Percentiles rank a stretch among this genome's conserved stretches.
phyloP scores from a whole-genome alignment of 768 basidiomycete genomes.

The Clitopilus passeckerianus region DNA sequence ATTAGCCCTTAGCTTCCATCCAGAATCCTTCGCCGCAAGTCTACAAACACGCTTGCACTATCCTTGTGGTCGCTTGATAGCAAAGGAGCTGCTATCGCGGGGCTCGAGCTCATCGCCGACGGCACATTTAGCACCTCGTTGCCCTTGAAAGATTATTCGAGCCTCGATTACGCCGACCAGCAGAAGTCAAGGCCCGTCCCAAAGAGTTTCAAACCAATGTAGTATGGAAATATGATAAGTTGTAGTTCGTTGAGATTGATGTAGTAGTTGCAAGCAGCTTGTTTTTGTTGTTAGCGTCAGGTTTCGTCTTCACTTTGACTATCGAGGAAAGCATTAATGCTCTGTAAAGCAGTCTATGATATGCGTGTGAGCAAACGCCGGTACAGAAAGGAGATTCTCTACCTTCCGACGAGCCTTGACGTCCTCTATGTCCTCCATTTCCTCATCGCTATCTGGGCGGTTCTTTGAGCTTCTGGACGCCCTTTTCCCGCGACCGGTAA shows the following conservation, averaged over 20 bases:
- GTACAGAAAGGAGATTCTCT: background rate
- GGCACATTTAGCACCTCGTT: constrained; percentile 37
- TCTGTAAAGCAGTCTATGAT: constrained; percentile 28
- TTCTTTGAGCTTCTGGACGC: background rate
- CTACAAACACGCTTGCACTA: constrained; percentile 39
- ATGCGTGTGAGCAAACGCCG: constrained; percentile 16
- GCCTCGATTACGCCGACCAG: constrained; percentile 37
- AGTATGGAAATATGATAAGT: background rate
- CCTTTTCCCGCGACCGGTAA: constrained; percentile 24
- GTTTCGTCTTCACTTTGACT: constrained; percentile 70
- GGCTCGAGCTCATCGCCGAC: constrained; percentile 37
- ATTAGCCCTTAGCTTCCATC: background rate
- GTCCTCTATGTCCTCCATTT: background rate
- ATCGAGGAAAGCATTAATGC: constrained; percentile 67
- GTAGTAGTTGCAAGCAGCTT: background rate
- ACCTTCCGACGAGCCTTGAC: background rate
- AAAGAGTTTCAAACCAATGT: constrained; percentile 26
- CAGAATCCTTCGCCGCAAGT: constrained; percentile 37
- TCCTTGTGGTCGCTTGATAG: constrained; percentile 46
- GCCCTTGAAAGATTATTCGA: constrained; percentile 32
- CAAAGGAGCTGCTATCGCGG: constrained; percentile 34
- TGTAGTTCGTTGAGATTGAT: background rate
- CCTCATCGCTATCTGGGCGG: background rate
- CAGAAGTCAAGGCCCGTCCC: constrained; percentile 22
- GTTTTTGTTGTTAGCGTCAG: constrained; percentile 2